Evolutionary conservation across 2,329 filamentous ascomycete genomes (phyloP), one percentile per base, ranked within the genome.

Genomic region (Septoria petroselini): DNA sequence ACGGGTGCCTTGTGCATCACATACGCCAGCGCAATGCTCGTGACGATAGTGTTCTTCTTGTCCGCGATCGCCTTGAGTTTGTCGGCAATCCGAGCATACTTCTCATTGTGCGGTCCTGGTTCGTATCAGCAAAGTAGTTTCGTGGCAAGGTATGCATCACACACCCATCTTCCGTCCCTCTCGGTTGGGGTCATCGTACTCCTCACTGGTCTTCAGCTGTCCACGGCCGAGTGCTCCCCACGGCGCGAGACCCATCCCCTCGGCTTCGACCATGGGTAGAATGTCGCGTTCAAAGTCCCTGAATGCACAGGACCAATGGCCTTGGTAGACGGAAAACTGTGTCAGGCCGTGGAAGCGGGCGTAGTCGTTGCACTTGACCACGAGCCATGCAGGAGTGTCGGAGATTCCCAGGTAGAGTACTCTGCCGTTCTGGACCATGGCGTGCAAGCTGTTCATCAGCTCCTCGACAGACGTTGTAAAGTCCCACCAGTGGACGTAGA

Each of bases 391-490:
- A 0, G 85, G 85, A 0, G 81, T 82, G 58, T 88, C 83, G 34
- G 76, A 82, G 65, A 86, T 74, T 2, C 85, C 84, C 0, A 88
- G 72, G 57, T 86, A 86, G 12, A 83, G 70, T 0, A 87, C 82
- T 58, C 86, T 86, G 14, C 83, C 82, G 4, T 73, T 63, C 0
- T 65, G 50, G 1, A 86, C 81, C 8, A 85, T 71, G 15, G 75
- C 70, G 62, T 86, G 84, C 35, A 87, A 73, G 1, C 76, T 76
- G 51, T 86, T 81, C 84, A 88, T 88, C 38, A 88, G 44, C 61
- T 88, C 83, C 0, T 78, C 73, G 40, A 86, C 80, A 18, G 40
- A 77, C 18, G 80, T 81, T 12, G 76, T 80, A 61, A 76, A 83
- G 65, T 86, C 84, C 82, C 83, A 87, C 49, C 70, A 63, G 52